Evolutionary conservation across 2,329 filamentous ascomycete species (phyloP).

Genomic region (Colletotrichum lini): DNA sequence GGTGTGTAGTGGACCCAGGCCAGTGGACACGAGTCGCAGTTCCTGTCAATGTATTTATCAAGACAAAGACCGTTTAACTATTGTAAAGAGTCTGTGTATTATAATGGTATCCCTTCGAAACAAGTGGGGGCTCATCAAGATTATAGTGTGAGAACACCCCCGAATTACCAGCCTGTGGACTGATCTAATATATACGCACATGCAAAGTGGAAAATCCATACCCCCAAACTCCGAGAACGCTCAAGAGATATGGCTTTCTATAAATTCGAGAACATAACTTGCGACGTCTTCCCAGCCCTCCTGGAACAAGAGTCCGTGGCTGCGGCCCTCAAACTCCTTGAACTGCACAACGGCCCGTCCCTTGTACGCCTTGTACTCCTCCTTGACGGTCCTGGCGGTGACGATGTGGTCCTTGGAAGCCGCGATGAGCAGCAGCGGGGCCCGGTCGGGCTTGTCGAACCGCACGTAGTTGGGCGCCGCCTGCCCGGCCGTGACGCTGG

Average conservation of each 20-base stretch:
- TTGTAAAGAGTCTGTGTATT: no score
- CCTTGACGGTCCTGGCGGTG: constrained; percentile 40
- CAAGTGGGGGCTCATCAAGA: no score
- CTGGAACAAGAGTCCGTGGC: constrained; percentile 45
- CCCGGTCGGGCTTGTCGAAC: constrained; percentile 35
- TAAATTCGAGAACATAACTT: constrained; percentile 29
- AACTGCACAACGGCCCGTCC: constrained; percentile 41
- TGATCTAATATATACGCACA: neutral
- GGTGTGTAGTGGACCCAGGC: no score
- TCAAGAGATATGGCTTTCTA: neutral
- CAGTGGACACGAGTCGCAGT: no score
- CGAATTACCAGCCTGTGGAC: neutral
- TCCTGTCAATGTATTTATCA: no score
- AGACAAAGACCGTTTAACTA: no score
- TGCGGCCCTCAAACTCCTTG: constrained; percentile 43
- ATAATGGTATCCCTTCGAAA: no score
- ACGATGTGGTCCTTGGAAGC: constrained; percentile 45
- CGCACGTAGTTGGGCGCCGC: constrained; percentile 38
- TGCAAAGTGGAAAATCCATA: neutral
- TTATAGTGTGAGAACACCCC: neutral
- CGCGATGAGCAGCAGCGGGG: constrained; percentile 41
- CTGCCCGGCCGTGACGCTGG: constrained; percentile 28
- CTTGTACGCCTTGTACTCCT: constrained; percentile 43
- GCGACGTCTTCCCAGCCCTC: constrained; percentile 42
- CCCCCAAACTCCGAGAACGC: neutral